Evolutionary conservation across 192 early-diverging fungal genomes (phyloP), one percentile per base, ranked within the genome.

Genomic region (Phycomyces nitens): DNA sequence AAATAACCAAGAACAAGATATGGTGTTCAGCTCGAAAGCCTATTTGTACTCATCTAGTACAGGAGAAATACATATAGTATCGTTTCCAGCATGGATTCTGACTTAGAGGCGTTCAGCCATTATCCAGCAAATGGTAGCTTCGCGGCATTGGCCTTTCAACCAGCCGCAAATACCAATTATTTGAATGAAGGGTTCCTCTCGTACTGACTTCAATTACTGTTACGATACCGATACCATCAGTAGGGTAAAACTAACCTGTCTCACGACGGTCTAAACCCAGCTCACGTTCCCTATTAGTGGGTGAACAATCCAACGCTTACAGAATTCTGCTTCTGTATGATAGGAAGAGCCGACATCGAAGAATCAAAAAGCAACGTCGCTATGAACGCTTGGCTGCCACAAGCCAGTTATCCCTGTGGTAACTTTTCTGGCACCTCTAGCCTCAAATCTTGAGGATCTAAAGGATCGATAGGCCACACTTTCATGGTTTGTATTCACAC

Each of bases 201-300:
- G 88, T 86, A 88, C 86, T 88, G 79, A 80, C 72, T 84, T 85
- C 68, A 79, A 83, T 88, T 86, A 85, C 86, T 88, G 74, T 87
- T 83, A 81, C 77, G 72, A 84, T 71, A 87, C 82, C 79, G 70
- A 70, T 73, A 85, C 79, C 84, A 88, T 88, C 89, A 92, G 88
- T 90, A 91, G 88, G 88, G 88, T 47, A 92, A 92, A 92, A 92
- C 90, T 91, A 90, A 92, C 90, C 89, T 91, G 88, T 91, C 90
- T 92, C 90, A 91, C 89, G 88, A 91, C 89, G 86, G 89, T 92
- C 89, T 91, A 92, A 89, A 89, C 87, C 88, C 88, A 89, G 89
- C 87, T 90, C 89, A 90, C 88, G 87, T 92, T 89, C 88, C 44
- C 87, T 89, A 86, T 88, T 86, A 82, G 87, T 84, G 88, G 87